Evolutionary conservation across 2,329 filamentous ascomycete species (phyloP).

Genomic region (Diaporthe destruens): DNA sequence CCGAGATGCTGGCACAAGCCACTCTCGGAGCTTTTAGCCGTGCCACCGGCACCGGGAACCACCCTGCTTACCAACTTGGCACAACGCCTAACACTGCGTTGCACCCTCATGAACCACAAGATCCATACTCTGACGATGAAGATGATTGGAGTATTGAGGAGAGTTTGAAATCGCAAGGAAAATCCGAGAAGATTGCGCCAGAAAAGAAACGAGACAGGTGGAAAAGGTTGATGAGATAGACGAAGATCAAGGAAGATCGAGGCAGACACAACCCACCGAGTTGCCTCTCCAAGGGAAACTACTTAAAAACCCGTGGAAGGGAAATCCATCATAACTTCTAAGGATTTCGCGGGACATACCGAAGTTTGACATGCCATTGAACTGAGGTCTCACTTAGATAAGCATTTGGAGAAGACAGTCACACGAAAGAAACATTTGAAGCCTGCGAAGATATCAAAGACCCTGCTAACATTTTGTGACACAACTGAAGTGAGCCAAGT

Average conservation of each 20-base stretch:
- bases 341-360: background rate
- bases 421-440: too few species aligned
- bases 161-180: background rate
- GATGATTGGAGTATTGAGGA: background rate
- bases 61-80: background rate
- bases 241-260: background rate
- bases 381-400: background rate
- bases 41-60: conserved; percentile 12
- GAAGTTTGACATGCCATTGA: background rate
- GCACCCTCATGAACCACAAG: background rate
- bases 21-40: conserved; percentile 15
- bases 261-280: background rate
- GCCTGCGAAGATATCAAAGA: background rate
- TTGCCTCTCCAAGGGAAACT: too few species aligned
- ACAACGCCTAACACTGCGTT: background rate
- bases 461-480: background rate
- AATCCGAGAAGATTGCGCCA: background rate
- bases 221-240: conserved; percentile 8
- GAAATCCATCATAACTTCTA: background rate
- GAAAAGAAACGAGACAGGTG: conserved; percentile 10
- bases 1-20: conserved; percentile 20
- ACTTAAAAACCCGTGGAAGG: background rate
- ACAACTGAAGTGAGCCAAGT: background rate
- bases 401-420: background rate
- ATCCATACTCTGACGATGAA: background rate